Evolutionary conservation across 306 rosid species (phyloP).

Genomic region (Begonia masoniana): DNA sequence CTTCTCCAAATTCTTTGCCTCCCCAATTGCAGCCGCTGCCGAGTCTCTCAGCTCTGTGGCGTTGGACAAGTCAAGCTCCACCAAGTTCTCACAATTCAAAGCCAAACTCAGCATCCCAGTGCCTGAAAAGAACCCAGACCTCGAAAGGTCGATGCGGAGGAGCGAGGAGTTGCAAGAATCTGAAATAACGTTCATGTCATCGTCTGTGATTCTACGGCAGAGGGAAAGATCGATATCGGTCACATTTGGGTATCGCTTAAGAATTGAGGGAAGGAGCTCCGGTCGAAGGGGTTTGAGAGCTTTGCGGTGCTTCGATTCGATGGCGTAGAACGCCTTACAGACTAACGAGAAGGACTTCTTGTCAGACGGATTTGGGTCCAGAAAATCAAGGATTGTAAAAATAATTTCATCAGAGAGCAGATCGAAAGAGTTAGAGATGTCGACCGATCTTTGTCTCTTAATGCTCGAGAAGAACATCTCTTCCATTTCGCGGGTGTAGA

Average conservation of each 20-base stretch:
- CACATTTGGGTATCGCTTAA: slow-evolving; percentile 33
- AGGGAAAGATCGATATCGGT: slow-evolving; percentile 49
- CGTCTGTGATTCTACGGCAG: slow-evolving; percentile 48
- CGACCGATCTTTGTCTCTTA: slow-evolving; percentile 29
- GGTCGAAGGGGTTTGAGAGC: slow-evolving; percentile 50
- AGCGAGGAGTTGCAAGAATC: slow-evolving; percentile 30
- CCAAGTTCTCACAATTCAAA: slow-evolving; percentile 30
- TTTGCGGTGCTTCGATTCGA: slow-evolving; percentile 67
- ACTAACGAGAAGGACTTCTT: slow-evolving; percentile 51
- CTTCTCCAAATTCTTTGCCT: slow-evolving; percentile 61
- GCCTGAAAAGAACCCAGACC: slow-evolving; percentile 49
- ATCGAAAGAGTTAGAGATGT: slow-evolving; percentile 27
- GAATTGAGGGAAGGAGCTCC: slow-evolving; percentile 34
- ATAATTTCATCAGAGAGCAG: slow-evolving; percentile 61
- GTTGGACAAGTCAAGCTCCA: slow-evolving; percentile 71
- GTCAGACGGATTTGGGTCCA: slow-evolving; percentile 27
- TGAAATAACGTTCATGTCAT: slow-evolving; percentile 23
- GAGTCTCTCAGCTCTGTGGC: slow-evolving; percentile 61
- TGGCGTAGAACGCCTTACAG: slow-evolving; percentile 40
- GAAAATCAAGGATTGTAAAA: slow-evolving; percentile 51
- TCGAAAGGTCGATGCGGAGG: slow-evolving; percentile 51
- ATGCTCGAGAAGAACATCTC: slow-evolving; percentile 13
- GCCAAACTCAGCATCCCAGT: slow-evolving; percentile 39
- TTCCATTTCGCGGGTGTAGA: too few species aligned
- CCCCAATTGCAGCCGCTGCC: slow-evolving; percentile 53